Conservation (phyloP, 805 yeast genomes). For the Wickerhamomyces silvicola region DNA sequence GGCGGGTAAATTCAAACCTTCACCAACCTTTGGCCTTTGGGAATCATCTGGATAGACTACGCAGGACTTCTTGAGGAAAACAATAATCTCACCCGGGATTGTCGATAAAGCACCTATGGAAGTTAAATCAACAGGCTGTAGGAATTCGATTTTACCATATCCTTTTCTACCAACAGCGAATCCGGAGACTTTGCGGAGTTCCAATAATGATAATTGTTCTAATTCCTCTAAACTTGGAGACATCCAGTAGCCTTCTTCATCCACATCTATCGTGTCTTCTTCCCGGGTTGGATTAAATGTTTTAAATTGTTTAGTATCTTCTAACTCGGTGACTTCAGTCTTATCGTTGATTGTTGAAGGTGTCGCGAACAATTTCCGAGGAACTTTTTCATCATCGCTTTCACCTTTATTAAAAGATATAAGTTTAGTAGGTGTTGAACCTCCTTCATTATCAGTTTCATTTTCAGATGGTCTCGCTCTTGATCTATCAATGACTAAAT, state of each 20-base stretch:
- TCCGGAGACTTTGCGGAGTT: slow-evolving; percentile 55
- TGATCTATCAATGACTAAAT: slow-evolving; percentile 45
- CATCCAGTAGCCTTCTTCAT: slow-evolving; percentile 81
- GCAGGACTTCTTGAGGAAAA: slow-evolving; percentile 54
- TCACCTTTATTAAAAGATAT: slow-evolving; percentile 7
- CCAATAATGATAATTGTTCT: slow-evolving; percentile 49
- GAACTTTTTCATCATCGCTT: not conserved
- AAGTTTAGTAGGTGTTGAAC: slow-evolving; percentile 7
- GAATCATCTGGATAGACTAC: slow-evolving; percentile 66
- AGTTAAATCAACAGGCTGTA: slow-evolving; percentile 79
- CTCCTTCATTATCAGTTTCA: not conserved
- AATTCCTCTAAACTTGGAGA: slow-evolving; percentile 69
- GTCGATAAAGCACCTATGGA: slow-evolving; percentile 52
- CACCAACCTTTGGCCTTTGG: slow-evolving; percentile 58
- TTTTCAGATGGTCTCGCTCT: slow-evolving; percentile 1
- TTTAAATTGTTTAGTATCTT: not conserved
- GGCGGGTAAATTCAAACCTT: slow-evolving; percentile 77
- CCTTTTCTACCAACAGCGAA: slow-evolving; percentile 71
- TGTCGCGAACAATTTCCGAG: not conserved
- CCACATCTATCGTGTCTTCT: slow-evolving; percentile 11
- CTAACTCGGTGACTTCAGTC: too few relatives aligned
- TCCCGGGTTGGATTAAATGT: too few relatives aligned
- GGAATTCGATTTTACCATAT: slow-evolving; percentile 71
- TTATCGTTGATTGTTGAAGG: not conserved
- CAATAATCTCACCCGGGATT: slow-evolving; percentile 59